Evolutionary conservation across 768 basidiomycete genomes (phyloP).

Genomic region (Mycena latifolia): DNA sequence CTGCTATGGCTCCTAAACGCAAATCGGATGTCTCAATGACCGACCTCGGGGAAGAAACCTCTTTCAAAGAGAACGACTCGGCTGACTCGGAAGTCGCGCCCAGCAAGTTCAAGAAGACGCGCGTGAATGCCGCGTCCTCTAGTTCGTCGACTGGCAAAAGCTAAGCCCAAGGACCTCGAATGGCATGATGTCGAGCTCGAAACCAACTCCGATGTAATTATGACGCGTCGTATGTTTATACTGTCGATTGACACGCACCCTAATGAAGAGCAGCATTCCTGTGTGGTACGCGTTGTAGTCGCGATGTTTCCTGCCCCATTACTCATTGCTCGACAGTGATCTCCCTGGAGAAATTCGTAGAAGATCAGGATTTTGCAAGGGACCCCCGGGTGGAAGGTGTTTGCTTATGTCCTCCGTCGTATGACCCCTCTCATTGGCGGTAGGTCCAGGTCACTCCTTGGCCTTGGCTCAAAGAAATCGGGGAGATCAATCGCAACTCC

Average conservation of each 20-base stretch:
- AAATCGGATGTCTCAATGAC: conserved; percentile 49
- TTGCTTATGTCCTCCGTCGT: not conserved
- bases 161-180: conserved; percentile 37
- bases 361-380: conserved; percentile 49
- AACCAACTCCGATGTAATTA: conserved; percentile 51
- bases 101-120: conserved; percentile 45
- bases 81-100: conserved; percentile 33
- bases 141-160: conserved; percentile 34
- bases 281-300: not conserved
- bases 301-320: not conserved
- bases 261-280: not conserved
- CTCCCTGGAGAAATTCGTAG: conserved; percentile 61
- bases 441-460: conserved; percentile 48
- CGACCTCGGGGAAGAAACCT: conserved; percentile 25
- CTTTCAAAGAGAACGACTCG: conserved; percentile 35
- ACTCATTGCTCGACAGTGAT: conserved; percentile 44
- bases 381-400: conserved; percentile 56
- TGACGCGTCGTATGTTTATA: conserved; percentile 11
- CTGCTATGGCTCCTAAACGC: conserved; percentile 53
- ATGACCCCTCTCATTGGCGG: not conserved
- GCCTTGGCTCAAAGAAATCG: conserved; percentile 61
- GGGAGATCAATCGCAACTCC: conserved; percentile 59
- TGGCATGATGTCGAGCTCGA: conserved; percentile 49
- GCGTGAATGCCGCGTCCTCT: conserved; percentile 39
- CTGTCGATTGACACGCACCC: not conserved